Evolutionary conservation across 805 yeast genomes (phyloP).

Genomic region (Hermanozyma aechmeae): DNA sequence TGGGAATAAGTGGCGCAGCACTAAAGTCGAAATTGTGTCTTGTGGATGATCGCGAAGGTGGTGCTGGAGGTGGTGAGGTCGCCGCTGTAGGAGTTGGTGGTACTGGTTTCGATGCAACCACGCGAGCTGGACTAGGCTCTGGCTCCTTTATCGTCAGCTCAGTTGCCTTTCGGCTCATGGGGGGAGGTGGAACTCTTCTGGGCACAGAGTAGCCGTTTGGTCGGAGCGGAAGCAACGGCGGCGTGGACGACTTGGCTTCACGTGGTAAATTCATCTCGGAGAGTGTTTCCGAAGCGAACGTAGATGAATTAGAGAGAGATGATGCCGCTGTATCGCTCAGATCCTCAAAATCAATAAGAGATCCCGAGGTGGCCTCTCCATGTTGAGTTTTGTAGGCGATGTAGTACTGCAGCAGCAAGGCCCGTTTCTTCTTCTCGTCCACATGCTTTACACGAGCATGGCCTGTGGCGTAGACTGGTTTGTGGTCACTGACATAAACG

Average conservation of each 20-base stretch:
- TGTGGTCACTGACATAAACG: conserved; percentile 73
- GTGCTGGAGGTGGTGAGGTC: conserved; percentile 4
- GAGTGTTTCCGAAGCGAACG: conserved; percentile 20
- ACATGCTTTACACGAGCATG: conserved; percentile 56
- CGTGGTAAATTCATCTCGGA: conserved; percentile 29
- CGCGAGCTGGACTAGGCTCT: conserved; percentile 1
- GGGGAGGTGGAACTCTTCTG: conserved; percentile 22
- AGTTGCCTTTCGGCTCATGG: conserved; percentile 11
- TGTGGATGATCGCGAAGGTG: conserved; percentile 1
- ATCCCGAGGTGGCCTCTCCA: conserved; percentile 11
- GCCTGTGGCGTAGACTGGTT: conserved; percentile 84
- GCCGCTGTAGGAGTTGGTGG: conserved; percentile 2
- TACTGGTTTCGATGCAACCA: conserved; percentile 1
- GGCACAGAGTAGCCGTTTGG: conserved; percentile 10
- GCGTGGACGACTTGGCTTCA: conserved; percentile 13
- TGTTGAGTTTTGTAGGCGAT: conserved; percentile 20
- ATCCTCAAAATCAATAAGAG: conserved; percentile 4
- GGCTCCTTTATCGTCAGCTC: conserved; percentile 5
- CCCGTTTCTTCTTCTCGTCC: conserved; percentile 31
- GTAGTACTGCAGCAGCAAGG: conserved; percentile 19
- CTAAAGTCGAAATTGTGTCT: conserved; percentile 19
- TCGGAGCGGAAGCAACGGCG: conserved; percentile 14
- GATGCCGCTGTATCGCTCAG: conserved; percentile 4
- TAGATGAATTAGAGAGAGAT: conserved; percentile 3
- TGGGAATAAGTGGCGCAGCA: conserved; percentile 30